A percentile compares a stretch with the other conserved stretches of the same genome.
Evolutionary conservation across 768 basidiomycete species (phyloP).

Genomic region (Leucosporidium scottii): DNA sequence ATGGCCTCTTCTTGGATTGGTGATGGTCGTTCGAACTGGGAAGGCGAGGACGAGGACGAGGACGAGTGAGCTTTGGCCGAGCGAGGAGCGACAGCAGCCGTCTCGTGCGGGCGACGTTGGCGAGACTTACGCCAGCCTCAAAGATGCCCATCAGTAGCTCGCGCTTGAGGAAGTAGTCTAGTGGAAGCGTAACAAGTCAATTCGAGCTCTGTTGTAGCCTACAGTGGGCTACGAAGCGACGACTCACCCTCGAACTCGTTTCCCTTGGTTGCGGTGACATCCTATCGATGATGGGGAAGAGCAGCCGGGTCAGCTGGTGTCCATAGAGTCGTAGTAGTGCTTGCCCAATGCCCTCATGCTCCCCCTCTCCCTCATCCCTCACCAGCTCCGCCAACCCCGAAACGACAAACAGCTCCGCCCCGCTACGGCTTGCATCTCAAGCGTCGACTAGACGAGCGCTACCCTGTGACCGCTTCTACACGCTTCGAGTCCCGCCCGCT

Average conservation of each 20-base stretch:
- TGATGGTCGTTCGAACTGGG: slow-evolving; percentile 75
- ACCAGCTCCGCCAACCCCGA: neutral
- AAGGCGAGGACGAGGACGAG: neutral
- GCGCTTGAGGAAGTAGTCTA: slow-evolving; percentile 39
- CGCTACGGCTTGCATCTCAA: too few relatives aligned
- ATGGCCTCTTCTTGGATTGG: slow-evolving; percentile 99
- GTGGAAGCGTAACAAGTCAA: neutral
- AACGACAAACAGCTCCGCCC: too few relatives aligned
- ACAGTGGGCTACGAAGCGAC: slow-evolving; percentile 23
- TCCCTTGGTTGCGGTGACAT: slow-evolving; percentile 89
- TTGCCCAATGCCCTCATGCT: neutral
- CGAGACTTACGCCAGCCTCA: slow-evolving; percentile 63
- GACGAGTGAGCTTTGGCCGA: neutral
- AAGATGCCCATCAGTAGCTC: slow-evolving; percentile 99
- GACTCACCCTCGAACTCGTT: slow-evolving; percentile 71
- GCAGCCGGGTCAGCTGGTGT: neutral
- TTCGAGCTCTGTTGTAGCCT: neutral
- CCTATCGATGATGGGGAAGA: slow-evolving; percentile 44
- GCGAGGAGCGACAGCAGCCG: neutral
- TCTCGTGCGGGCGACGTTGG: neutral
- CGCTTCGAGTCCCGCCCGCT: too few relatives aligned
- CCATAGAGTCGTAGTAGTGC: neutral
- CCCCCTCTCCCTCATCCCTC: neutral
- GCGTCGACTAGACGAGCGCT: too few relatives aligned
- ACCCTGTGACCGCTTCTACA: too few relatives aligned